These are phyloP conservation scores for Aspergillus ustus DNA, from an alignment of 2,329 filamentous ascomycete genomes.

Conservation along the genomic window DNA sequence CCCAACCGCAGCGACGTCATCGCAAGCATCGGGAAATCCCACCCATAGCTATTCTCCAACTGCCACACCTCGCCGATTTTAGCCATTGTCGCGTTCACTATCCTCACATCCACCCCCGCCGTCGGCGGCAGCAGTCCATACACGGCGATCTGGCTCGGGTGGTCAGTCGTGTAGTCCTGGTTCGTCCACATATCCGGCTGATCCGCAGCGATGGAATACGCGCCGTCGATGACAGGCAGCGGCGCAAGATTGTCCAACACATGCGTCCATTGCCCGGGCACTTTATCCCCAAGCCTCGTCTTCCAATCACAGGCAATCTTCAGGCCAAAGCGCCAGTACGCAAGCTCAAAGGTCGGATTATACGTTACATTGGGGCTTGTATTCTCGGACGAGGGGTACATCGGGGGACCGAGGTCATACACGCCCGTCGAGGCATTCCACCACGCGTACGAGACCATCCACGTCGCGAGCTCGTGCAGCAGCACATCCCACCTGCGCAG, in stretches of 20 bases:
- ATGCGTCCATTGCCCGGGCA: no score
- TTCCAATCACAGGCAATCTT: no score
- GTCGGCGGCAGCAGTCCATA: slow-evolving; percentile 52
- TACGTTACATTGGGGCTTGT: slow-evolving; percentile 61
- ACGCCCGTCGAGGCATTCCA: slow-evolving; percentile 56
- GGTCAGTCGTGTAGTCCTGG: slow-evolving; percentile 42
- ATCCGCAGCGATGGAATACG: slow-evolving; percentile 62
- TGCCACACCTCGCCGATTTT: slow-evolving; percentile 49
- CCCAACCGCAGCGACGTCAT: slow-evolving; percentile 53
- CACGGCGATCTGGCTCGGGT: slow-evolving; percentile 53
- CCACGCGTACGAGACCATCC: slow-evolving; percentile 64
- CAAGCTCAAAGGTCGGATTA: slow-evolving; percentile 64
- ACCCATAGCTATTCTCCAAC: slow-evolving; percentile 50
- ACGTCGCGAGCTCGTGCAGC: slow-evolving; percentile 59
- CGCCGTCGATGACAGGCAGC: slow-evolving; percentile 55
- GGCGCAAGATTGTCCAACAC: slow-evolving; percentile 60
- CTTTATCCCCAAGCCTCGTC: no score
- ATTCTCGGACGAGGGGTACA: slow-evolving; percentile 61
- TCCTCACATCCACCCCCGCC: slow-evolving; percentile 41
- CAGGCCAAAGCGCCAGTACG: slow-evolving; percentile 66
- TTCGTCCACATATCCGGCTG: slow-evolving; percentile 51
- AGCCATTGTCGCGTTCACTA: slow-evolving; percentile 44
- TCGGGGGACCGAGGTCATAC: slow-evolving; percentile 60
- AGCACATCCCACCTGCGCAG: slow-evolving; percentile 59
- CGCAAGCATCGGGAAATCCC: slow-evolving; percentile 54